Conservation (phyloP, 1,139 yeast genomes). For the Debaryomyces fabryi region DNA sequence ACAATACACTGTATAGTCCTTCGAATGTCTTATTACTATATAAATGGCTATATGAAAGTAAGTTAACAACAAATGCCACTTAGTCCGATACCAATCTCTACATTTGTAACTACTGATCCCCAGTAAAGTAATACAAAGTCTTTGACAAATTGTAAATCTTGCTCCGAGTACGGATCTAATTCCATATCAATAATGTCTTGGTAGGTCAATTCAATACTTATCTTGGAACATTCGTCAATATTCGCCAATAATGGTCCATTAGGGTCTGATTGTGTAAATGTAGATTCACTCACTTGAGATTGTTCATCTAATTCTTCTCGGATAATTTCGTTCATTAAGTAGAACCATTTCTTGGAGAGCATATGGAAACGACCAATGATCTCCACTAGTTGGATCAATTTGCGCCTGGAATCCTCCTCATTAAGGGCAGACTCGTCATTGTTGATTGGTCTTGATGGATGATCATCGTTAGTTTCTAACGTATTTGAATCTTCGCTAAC, state of each 20-base stretch:
- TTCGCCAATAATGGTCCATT: slow-evolving; percentile 7
- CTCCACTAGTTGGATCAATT: slow-evolving; percentile 30
- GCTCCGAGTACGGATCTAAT: slow-evolving; percentile 65
- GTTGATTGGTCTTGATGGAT: slow-evolving; percentile 7
- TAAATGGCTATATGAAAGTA: background rate
- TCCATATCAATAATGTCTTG: slow-evolving; percentile 73
- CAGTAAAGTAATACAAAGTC: slow-evolving; percentile 61
- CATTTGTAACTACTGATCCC: slow-evolving; percentile 37
- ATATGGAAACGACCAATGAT: slow-evolving; percentile 60
- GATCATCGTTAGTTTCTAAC: slow-evolving; percentile 7
- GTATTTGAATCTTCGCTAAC: slow-evolving; percentile 21
- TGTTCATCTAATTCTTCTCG: slow-evolving; percentile 27
- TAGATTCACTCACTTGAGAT: background rate
- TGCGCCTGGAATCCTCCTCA: slow-evolving; percentile 8
- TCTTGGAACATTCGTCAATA: slow-evolving; percentile 14
- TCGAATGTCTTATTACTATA: background rate
- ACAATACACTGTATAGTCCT: background rate
- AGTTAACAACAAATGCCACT: slow-evolving; percentile 33
- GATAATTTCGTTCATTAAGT: slow-evolving; percentile 40
- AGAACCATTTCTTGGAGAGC: slow-evolving; percentile 49
- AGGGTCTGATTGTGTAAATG: slow-evolving; percentile 1
- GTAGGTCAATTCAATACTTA: slow-evolving; percentile 45
- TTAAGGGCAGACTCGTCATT: slow-evolving; percentile 11
- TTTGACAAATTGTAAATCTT: slow-evolving; percentile 59
- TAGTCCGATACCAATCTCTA: slow-evolving; percentile 38